phyloP scores from a whole-genome alignment of 306 rosid species.

The Neltuma alba region DNA sequence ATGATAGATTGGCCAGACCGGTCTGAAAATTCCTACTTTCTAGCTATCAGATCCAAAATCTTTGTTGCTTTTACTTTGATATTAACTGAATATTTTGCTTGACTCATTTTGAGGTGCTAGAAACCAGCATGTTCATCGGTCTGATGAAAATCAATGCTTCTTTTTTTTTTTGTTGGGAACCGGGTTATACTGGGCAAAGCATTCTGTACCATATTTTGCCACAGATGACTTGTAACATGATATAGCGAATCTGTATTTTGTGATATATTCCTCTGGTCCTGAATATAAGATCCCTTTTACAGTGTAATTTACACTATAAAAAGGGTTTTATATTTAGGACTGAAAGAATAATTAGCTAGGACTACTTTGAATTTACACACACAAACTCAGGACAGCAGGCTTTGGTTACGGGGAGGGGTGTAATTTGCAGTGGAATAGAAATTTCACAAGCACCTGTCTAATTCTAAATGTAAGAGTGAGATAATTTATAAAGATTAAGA shows the following conservation, averaged over 20 bases:
- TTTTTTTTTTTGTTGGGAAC: background rate
- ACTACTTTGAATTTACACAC: background rate
- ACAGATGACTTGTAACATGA: background rate
- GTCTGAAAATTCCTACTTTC: constrained; percentile 22
- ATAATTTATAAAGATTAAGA: too few relatives aligned
- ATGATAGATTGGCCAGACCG: background rate
- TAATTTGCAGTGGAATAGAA: too few relatives aligned
- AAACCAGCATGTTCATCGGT: background rate
- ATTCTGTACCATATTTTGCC: background rate
- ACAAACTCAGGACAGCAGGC: background rate
- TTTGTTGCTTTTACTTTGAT: background rate
- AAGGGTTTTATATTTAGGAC: too few relatives aligned
- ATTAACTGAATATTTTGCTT: background rate
- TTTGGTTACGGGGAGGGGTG: background rate
- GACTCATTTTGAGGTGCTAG: background rate
- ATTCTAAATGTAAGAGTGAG: too few relatives aligned
- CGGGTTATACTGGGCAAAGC: background rate
- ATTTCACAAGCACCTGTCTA: too few relatives aligned
- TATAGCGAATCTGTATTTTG: too few relatives aligned
- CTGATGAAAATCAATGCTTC: background rate
- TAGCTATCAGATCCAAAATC: constrained; percentile 2
- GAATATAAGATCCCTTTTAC: too few relatives aligned
- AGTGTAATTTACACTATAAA: too few relatives aligned
- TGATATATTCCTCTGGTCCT: too few relatives aligned
- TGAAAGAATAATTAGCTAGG: background rate